These are phyloP conservation scores for Colletotrichum orchidophilum DNA, from an alignment of 2,329 filamentous ascomycete genomes.

Conservation along the genomic window DNA sequence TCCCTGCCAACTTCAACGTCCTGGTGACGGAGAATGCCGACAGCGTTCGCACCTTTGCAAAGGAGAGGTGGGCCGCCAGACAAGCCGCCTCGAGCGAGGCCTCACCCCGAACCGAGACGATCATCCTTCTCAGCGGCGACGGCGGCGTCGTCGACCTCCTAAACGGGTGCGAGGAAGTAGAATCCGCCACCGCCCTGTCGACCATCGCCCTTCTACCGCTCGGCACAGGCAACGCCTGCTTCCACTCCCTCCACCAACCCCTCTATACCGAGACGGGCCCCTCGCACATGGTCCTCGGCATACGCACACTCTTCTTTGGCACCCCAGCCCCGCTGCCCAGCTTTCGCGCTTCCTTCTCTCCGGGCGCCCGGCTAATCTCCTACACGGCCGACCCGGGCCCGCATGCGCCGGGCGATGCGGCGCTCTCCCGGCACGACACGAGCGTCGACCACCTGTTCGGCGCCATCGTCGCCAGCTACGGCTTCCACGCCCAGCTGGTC, in stretches of 20 bases:
- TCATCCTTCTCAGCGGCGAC: slow-evolving; percentile 87
- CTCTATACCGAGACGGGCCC: slow-evolving; percentile 53
- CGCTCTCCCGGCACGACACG: slow-evolving; percentile 41
- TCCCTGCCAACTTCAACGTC: slow-evolving; percentile 55
- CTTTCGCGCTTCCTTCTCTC: slow-evolving; percentile 70
- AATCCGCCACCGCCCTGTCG: slow-evolving; percentile 42
- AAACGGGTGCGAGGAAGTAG: slow-evolving; percentile 62
- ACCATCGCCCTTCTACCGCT: slow-evolving; percentile 66
- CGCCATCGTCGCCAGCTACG: slow-evolving; percentile 89
- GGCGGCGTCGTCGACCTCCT: slow-evolving; percentile 86
- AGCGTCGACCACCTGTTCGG: slow-evolving; percentile 65
- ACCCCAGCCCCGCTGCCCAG: slow-evolving; percentile 63
- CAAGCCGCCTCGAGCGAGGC: slow-evolving; percentile 35
- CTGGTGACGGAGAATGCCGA: slow-evolving; percentile 71
- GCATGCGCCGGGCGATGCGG: slow-evolving; percentile 24
- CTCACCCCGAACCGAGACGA: slow-evolving; percentile 53
- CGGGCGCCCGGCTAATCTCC: slow-evolving; percentile 61
- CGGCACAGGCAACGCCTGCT: slow-evolving; percentile 73
- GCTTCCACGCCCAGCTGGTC: slow-evolving; percentile 87
- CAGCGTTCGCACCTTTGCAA: slow-evolving; percentile 72
- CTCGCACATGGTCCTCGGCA: slow-evolving; percentile 57
- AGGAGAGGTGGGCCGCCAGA: slow-evolving; percentile 45
- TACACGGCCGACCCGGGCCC: slow-evolving; percentile 39
- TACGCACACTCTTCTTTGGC: slow-evolving; percentile 70
- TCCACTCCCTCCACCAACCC: slow-evolving; percentile 69